These are phyloP conservation scores for Apodospora peruviana DNA, from an alignment of 495 filamentous ascomycete species.

Conservation along the genomic window DNA sequence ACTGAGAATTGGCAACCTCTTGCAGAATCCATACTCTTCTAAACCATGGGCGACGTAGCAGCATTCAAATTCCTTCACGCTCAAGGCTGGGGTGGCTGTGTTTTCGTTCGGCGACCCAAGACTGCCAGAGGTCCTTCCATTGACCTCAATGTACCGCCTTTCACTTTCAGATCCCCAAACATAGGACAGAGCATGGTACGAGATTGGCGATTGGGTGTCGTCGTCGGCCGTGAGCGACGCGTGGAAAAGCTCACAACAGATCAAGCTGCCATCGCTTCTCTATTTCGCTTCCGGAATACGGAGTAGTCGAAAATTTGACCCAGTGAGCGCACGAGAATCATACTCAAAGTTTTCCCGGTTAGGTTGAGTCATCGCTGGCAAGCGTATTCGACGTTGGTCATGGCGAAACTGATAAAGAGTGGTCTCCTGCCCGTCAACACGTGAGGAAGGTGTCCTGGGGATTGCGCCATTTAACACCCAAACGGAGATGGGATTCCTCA, in stretches of 20 bases:
- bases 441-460: neutral
- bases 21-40: constrained; percentile 18
- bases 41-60: constrained; percentile 14
- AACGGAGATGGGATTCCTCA: neutral
- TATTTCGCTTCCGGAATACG: neutral
- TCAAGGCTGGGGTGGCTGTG: neutral
- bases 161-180: neutral
- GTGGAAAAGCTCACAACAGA: constrained; percentile 4
- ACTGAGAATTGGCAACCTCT: constrained; percentile 13
- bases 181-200: constrained; percentile 6
- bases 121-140: constrained; percentile 1
- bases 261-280: neutral
- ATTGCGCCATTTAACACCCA: neutral
- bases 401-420: neutral
- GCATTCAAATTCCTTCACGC: constrained; percentile 10
- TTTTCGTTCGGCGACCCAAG: neutral
- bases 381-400: neutral
- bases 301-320: neutral
- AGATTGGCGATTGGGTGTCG: neutral
- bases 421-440: neutral
- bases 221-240: neutral
- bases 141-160: neutral
- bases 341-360: neutral
- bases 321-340: neutral
- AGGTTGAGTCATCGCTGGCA: neutral